Evolutionary conservation across 495 filamentous ascomycete species (phyloP).

Genomic region (Neurospora africana): DNA sequence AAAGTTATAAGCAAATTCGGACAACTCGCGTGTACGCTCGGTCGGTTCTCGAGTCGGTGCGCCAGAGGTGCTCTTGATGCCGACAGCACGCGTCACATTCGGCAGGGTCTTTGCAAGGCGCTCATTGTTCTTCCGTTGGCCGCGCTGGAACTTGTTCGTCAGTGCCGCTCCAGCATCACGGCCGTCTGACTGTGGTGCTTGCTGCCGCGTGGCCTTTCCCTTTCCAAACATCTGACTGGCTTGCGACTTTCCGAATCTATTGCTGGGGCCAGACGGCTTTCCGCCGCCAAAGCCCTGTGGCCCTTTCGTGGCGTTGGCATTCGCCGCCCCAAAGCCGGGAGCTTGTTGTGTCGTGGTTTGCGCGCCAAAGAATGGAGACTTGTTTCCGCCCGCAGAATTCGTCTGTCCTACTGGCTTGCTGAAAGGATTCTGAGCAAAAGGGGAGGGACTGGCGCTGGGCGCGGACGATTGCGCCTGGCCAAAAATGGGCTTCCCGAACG

Average conservation of each 20-base stretch:
- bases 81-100: not conserved
- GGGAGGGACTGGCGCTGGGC: not conserved
- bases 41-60: conserved; percentile 8
- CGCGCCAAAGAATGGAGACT: conserved; percentile 3
- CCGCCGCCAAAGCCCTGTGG: conserved; percentile 1
- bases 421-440: conserved; percentile 1
- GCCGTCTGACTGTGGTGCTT: not conserved
- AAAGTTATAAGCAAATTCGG: conserved; percentile 24
- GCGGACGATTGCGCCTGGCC: not conserved
- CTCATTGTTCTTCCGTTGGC: conserved; percentile 7
- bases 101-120: conserved; percentile 1
- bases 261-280: not conserved
- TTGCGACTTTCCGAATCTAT: not conserved
- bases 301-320: conserved; percentile 1
- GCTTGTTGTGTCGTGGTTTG: not conserved
- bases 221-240: not conserved
- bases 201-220: not conserved
- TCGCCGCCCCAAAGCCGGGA: not conserved
- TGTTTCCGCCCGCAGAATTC: not conserved
- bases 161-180: not conserved
- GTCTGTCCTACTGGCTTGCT: not conserved
- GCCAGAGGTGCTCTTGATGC: not conserved
- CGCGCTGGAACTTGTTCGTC: conserved; percentile 3
- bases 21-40: conserved; percentile 19
- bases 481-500: not conserved